Conservation (phyloP, 2,329 filamentous ascomycete genomes). For the Phialocephala subalpina region DNA sequence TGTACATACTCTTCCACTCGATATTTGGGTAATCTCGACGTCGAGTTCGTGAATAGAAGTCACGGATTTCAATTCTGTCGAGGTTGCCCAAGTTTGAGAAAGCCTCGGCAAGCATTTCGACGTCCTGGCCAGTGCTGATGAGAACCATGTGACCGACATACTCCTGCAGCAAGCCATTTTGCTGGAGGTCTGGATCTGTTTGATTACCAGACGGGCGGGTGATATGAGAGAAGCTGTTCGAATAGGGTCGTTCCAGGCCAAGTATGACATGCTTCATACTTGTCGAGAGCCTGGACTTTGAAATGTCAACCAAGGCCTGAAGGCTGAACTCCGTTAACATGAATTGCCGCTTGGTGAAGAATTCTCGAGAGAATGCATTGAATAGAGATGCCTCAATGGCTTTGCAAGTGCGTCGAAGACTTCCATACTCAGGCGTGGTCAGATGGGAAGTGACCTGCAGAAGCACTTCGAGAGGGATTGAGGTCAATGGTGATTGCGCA, state of each 20-base stretch:
- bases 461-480: slow-evolving; percentile 51
- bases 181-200: not conserved
- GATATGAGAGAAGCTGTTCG: slow-evolving; percentile 37
- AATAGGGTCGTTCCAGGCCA: slow-evolving; percentile 47
- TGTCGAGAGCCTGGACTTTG: slow-evolving; percentile 45
- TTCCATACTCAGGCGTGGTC: slow-evolving; percentile 61
- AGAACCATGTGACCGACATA: slow-evolving; percentile 34
- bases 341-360: slow-evolving; percentile 72
- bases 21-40: slow-evolving; percentile 53
- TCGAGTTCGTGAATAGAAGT: slow-evolving; percentile 60
- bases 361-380: slow-evolving; percentile 64
- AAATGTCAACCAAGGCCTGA: slow-evolving; percentile 51
- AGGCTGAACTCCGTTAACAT: slow-evolving; percentile 67
- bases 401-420: slow-evolving; percentile 63
- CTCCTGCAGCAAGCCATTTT: slow-evolving; percentile 14
- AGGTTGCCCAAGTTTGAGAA: slow-evolving; percentile 63
- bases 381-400: slow-evolving; percentile 61
- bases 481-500: slow-evolving; percentile 19
- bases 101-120: slow-evolving; percentile 63
- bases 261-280: slow-evolving; percentile 59
- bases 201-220: slow-evolving; percentile 22
- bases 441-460: slow-evolving; percentile 61
- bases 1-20: slow-evolving; percentile 51
- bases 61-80: slow-evolving; percentile 63
- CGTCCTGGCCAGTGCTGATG: slow-evolving; percentile 53